Evolutionary conservation across 805 yeast species (phyloP).

Genomic region (Candida pseudofarinosa): DNA sequence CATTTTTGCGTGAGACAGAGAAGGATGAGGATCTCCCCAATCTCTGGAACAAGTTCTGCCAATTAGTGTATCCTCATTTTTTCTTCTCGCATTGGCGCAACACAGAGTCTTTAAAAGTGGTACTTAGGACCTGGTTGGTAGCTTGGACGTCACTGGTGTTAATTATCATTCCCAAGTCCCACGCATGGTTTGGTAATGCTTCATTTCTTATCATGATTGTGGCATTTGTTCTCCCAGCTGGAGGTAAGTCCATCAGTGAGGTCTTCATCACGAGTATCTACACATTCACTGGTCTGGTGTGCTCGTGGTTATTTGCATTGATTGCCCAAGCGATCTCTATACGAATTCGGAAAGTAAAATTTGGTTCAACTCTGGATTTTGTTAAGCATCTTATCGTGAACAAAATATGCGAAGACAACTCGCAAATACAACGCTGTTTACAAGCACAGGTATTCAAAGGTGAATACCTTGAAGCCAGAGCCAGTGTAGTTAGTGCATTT

Average conservation of each 20-base stretch:
- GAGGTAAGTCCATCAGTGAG: constrained; percentile 20
- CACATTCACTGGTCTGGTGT: background rate
- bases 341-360: background rate
- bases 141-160: constrained; percentile 24
- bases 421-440: constrained; percentile 15
- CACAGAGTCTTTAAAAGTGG: constrained; percentile 19
- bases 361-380: constrained; percentile 11
- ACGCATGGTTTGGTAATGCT: constrained; percentile 27
- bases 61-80: background rate
- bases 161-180: constrained; percentile 18
- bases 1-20: background rate
- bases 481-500: background rate
- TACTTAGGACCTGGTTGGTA: constrained; percentile 23
- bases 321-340: constrained; percentile 22
- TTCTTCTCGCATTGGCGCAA: background rate
- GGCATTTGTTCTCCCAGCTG: constrained; percentile 23
- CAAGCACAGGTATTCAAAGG: constrained; percentile 20
- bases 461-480: constrained; percentile 15
- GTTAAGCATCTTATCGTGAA: constrained; percentile 15
- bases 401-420: constrained; percentile 19
- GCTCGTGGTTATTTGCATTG: constrained; percentile 20
- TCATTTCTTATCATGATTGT: constrained; percentile 24
- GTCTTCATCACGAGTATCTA: background rate
- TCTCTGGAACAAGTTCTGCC: background rate
- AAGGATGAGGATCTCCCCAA: background rate